Evolutionary conservation across 768 basidiomycete genomes (phyloP).

Genomic region (Pholiota molesta): DNA sequence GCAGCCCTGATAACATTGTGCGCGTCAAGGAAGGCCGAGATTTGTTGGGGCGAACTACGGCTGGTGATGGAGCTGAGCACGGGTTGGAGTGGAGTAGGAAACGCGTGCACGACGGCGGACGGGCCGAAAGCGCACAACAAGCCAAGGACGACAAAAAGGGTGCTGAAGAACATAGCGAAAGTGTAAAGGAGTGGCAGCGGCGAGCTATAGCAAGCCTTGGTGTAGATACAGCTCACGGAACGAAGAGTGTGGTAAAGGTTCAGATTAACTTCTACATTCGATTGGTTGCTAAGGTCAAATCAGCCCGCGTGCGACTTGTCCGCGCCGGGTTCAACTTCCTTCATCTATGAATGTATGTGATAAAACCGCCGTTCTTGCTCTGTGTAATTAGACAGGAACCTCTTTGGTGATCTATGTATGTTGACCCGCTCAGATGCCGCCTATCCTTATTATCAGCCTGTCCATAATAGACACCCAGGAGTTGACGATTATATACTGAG

Average conservation of each 20-base stretch:
- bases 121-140: slow-evolving; percentile 20
- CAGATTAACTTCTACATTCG: slow-evolving; percentile 15
- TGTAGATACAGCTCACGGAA: slow-evolving; percentile 7
- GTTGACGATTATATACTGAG: background rate
- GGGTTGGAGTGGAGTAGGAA: slow-evolving; percentile 10
- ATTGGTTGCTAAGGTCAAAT: slow-evolving; percentile 3
- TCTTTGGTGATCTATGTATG: background rate
- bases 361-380: background rate
- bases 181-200: slow-evolving; percentile 39
- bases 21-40: slow-evolving; percentile 39
- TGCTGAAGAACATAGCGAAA: slow-evolving; percentile 30
- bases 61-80: slow-evolving; percentile 22
- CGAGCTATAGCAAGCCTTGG: slow-evolving; percentile 32
- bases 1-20: slow-evolving; percentile 52
- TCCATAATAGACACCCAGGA: background rate
- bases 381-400: background rate
- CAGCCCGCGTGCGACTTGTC: background rate
- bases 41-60: slow-evolving; percentile 27
- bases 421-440: background rate
- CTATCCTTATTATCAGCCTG: background rate
- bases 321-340: background rate
- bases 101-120: slow-evolving; percentile 18
- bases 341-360: background rate
- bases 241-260: slow-evolving; percentile 16
- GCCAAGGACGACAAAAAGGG: slow-evolving; percentile 29